Base-by-base conservation (phyloP, 2,329 filamentous ascomycete species). In the Cryphonectria japonica region DNA sequence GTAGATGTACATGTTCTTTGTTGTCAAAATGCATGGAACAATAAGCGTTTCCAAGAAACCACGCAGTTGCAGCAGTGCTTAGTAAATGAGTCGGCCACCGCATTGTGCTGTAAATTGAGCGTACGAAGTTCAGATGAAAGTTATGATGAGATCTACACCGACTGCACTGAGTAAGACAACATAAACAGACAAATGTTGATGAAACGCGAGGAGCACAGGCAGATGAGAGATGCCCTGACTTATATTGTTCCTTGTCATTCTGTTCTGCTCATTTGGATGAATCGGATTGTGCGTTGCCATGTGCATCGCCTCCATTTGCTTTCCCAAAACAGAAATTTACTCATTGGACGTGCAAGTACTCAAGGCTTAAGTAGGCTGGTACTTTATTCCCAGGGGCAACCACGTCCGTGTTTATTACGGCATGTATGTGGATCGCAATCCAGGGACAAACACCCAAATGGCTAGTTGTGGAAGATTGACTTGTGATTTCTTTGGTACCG, bases 371-470 rank as follows among this genome's bases (percentile, higher is more conserved):
- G 16, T 32, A 61, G 19, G 26, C 26, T 26, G 26, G 43, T 8
- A 50, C 6, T 19, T 22, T 50, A 19, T 11, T 6, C 7, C 59
- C n/a, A n/a, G 22, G 7, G 5, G 7, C 32, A 8, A 34, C 11
- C 3, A 32, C 22, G 59, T n/a, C 59, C 32, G 59, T 61, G 29
- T 61, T 7, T n/a, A 19, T 39, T 39, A 13, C 11, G 37, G 37
- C 11, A 39, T 13, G 11, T 22, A 7, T 32, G 59, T n/a, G 32
- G 32, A 3, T 29, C 29, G 8, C 22, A n/a, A 6, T 39, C 13
- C 19, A 50, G 59, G 22, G 19, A 16, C 59, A 37, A 61, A 61
- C 29, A 61, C 32, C 59, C 59, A 37, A 61, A 32, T 61, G 59
- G 59, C 59, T 37, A 32, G 34, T 37, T 61, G 14, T 61, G 29